Conservation (phyloP, 2,329 filamentous ascomycete genomes). For the Colletotrichum phormii region DNA sequence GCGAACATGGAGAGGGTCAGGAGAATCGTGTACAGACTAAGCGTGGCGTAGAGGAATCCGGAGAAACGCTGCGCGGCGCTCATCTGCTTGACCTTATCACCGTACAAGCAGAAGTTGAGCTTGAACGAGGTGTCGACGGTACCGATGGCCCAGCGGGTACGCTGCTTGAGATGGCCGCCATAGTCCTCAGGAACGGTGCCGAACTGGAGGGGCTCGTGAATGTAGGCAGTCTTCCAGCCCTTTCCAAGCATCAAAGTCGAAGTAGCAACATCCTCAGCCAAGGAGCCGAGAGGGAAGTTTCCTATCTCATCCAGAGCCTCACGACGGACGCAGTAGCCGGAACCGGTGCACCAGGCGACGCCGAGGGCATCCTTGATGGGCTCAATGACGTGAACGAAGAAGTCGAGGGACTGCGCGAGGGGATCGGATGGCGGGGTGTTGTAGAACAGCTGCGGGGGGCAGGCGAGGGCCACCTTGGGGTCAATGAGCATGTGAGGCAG, state of each 20-base stretch:
- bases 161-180: slow-evolving; percentile 66
- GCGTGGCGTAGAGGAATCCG: slow-evolving; percentile 66
- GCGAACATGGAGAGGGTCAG: slow-evolving; percentile 66
- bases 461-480: slow-evolving; percentile 68
- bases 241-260: slow-evolving; percentile 68
- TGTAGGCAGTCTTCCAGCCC: slow-evolving; percentile 72
- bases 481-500: slow-evolving; percentile 71
- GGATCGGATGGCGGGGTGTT: slow-evolving; percentile 70
- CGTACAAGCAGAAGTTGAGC: slow-evolving; percentile 69
- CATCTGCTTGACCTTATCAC: slow-evolving; percentile 64
- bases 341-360: slow-evolving; percentile 74
- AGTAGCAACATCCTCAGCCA: slow-evolving; percentile 71
- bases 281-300: slow-evolving; percentile 69
- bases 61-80: slow-evolving; percentile 67
- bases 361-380: slow-evolving; percentile 63
- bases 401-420: slow-evolving; percentile 67
- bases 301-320: slow-evolving; percentile 70
- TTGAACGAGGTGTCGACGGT: slow-evolving; percentile 70
- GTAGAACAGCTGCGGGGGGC: slow-evolving; percentile 72
- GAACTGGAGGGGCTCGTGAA: slow-evolving; percentile 70
- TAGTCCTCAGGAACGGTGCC: slow-evolving; percentile 70
- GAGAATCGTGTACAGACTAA: slow-evolving; percentile 67
- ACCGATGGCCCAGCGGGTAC: slow-evolving; percentile 66
- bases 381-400: slow-evolving; percentile 66
- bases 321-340: slow-evolving; percentile 70